These are phyloP conservation scores for Serendipita vermifera DNA, from an alignment of 768 basidiomycete genomes.

Conservation along the genomic window DNA sequence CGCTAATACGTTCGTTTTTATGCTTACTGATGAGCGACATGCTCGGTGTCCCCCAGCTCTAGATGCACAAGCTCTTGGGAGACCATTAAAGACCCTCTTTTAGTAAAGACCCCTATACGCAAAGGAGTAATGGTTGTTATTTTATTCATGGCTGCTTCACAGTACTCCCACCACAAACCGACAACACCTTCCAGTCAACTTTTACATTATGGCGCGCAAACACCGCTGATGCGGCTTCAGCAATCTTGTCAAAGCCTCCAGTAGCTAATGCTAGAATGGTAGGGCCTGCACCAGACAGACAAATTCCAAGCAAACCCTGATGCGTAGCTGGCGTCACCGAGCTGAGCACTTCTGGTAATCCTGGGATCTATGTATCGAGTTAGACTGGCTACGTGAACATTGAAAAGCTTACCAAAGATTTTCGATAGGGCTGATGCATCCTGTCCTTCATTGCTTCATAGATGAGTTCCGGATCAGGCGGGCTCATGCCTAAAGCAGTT, in stretches of 20 bases:
- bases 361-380: slow-evolving; percentile 60
- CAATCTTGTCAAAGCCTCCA: slow-evolving; percentile 68
- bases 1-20: too few relatives aligned
- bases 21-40: too few relatives aligned
- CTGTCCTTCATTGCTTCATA: slow-evolving; percentile 99
- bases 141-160: slow-evolving; percentile 15
- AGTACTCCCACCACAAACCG: slow-evolving; percentile 41
- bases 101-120: too few relatives aligned
- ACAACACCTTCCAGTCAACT: slow-evolving; percentile 82
- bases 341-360: slow-evolving; percentile 83
- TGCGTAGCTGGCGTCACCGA: slow-evolving; percentile 78
- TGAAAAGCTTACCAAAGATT: slow-evolving; percentile 48
- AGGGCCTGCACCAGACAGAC: slow-evolving; percentile 94
- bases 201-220: slow-evolving; percentile 60
- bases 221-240: slow-evolving; percentile 61
- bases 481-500: slow-evolving; percentile 77
- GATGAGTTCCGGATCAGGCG: slow-evolving; percentile 91
- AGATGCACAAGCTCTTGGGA: too few relatives aligned
- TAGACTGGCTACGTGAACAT: background rate
- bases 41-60: too few relatives aligned
- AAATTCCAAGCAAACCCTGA: slow-evolving; percentile 92
- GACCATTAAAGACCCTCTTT: too few relatives aligned
- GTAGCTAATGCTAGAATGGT: slow-evolving; percentile 95
- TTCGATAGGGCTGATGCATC: slow-evolving; percentile 93
- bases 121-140: too few relatives aligned